A percentile compares a stretch with the other conserved stretches of the same genome.
These are phyloP conservation scores for Logfia minima DNA, from an alignment of 129 eudicot species.

Conservation along the genomic window DNA sequence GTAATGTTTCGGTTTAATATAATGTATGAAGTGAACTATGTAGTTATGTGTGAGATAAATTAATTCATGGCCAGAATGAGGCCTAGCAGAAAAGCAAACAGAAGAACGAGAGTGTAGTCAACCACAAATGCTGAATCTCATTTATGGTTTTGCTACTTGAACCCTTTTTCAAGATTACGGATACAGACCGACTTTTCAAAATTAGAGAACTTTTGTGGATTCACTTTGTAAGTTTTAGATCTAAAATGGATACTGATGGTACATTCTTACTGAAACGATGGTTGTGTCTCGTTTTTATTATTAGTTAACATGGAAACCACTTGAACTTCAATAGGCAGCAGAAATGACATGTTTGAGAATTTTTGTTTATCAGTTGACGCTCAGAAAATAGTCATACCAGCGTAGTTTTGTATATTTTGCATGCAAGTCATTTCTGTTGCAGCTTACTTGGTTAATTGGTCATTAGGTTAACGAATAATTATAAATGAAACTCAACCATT, in stretches of 20 bases:
- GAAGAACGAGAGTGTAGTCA: neutral
- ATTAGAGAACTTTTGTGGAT: neutral
- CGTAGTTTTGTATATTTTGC: too few species aligned
- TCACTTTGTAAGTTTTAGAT: neutral
- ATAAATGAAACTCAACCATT: too few species aligned
- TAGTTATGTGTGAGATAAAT: neutral
- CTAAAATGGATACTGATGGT: neutral
- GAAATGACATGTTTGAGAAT: too few species aligned
- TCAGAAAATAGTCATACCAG: too few species aligned
- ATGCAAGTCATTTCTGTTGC: too few species aligned
- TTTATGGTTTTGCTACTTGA: neutral
- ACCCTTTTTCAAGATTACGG: neutral
- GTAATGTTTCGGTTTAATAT: neutral
- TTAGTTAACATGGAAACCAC: too few species aligned
- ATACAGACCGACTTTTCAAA: neutral
- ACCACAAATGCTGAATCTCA: neutral
- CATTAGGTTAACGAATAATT: too few species aligned
- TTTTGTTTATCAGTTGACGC: too few species aligned
- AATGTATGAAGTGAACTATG: neutral
- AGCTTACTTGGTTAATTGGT: too few species aligned
- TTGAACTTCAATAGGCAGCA: too few species aligned
- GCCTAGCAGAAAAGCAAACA: neutral
- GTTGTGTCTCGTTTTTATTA: too few species aligned
- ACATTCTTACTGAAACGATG: too few species aligned
- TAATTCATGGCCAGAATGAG: neutral